Evolutionary conservation across 2,329 filamentous ascomycete species (phyloP).

Genomic region (Colletotrichum costaricense): DNA sequence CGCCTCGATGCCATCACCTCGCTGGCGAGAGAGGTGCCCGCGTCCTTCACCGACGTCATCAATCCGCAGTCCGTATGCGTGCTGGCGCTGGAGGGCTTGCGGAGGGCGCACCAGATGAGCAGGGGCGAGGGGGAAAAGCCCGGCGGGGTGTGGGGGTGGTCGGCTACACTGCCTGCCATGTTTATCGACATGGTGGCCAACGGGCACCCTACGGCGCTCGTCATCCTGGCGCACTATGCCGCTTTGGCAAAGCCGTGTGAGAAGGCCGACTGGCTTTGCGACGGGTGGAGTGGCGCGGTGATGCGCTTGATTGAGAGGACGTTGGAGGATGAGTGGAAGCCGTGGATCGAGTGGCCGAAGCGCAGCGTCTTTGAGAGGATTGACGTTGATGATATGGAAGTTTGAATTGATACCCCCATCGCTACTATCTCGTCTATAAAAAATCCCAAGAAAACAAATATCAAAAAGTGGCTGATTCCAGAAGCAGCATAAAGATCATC

Average conservation of each 20-base stretch:
- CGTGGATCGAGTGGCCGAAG: slow-evolving; percentile 37
- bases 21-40: slow-evolving; percentile 29
- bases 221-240: slow-evolving; percentile 38
- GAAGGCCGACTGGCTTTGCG: slow-evolving; percentile 24
- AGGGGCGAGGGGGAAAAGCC: neutral
- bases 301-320: slow-evolving; percentile 32
- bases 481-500: no score
- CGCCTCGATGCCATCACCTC: slow-evolving; percentile 31
- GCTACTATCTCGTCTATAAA: neutral
- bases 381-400: slow-evolving; percentile 35
- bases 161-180: slow-evolving; percentile 25
- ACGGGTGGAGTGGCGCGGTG: slow-evolving; percentile 34
- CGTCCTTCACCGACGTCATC: slow-evolving; percentile 16
- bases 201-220: slow-evolving; percentile 35
- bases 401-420: slow-evolving; percentile 10
- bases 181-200: slow-evolving; percentile 37
- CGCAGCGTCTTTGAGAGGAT: slow-evolving; percentile 32
- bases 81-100: slow-evolving; percentile 35
- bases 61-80: slow-evolving; percentile 31
- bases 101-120: slow-evolving; percentile 17
- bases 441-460: neutral
- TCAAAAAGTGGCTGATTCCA: no score
- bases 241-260: slow-evolving; percentile 22
- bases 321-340: slow-evolving; percentile 25
- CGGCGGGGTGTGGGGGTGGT: slow-evolving; percentile 34